Conservation (phyloP, 192 early-diverging fungal species). For the Oehlia diaphana region DNA sequence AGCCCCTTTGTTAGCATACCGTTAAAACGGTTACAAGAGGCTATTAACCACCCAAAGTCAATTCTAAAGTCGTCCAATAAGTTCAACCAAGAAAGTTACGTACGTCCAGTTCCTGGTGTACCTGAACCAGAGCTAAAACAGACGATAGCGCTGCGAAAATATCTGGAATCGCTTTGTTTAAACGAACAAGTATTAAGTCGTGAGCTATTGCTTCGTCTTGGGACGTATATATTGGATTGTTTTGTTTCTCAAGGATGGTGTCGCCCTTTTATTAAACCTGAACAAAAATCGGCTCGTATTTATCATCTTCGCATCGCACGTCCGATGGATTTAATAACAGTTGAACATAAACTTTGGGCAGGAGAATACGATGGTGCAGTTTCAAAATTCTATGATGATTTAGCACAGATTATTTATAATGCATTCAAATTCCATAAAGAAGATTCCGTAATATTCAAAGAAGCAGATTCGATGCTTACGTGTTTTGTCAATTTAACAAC, state of each 20-base stretch:
- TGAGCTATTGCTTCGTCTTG: conserved; percentile 8
- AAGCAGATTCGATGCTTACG: background rate
- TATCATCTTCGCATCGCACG: conserved; percentile 50
- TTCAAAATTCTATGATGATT: conserved; percentile 14
- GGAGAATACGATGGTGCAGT: background rate
- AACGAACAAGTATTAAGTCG: too few relatives aligned
- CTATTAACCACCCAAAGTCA: too few relatives aligned
- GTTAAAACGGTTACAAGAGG: too few relatives aligned
- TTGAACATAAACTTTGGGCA: conserved; percentile 53
- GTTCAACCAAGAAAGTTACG: too few relatives aligned
- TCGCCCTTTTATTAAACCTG: conserved; percentile 23
- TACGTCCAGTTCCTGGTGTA: too few relatives aligned
- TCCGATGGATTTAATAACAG: conserved; percentile 55
- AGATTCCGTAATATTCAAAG: conserved; percentile 12
- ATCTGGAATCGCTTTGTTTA: too few relatives aligned
- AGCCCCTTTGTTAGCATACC: too few relatives aligned
- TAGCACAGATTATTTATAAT: conserved; percentile 28
- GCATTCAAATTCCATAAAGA: conserved; percentile 13
- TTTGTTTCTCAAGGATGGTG: conserved; percentile 12
- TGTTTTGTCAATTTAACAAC: background rate
- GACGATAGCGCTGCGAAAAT: too few relatives aligned
- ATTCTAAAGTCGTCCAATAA: too few relatives aligned
- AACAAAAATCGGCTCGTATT: background rate
- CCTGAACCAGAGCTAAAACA: too few relatives aligned
- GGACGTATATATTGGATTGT: conserved; percentile 21